A percentile compares a stretch with the other conserved stretches of the same genome.
These are phyloP conservation scores for Cryptococcus hybrid DNA, from an alignment of 1,284 basidiomycete genomes.

Conservation along the genomic window DNA sequence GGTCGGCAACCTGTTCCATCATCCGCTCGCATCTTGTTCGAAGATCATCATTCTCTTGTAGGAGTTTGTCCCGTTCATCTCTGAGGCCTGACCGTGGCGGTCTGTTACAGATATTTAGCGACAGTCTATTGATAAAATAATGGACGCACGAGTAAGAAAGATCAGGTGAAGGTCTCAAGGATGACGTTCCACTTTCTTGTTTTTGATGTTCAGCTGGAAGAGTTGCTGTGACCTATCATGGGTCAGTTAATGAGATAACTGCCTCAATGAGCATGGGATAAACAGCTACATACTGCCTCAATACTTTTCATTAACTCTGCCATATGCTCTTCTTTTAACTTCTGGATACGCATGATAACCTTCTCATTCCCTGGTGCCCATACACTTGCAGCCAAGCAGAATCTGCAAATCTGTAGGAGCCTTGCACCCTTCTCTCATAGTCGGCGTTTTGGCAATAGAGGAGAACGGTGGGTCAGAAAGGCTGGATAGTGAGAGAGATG, in stretches of 20 bases:
- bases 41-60: slow-evolving; percentile 41
- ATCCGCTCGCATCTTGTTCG: slow-evolving; percentile 32
- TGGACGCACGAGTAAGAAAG: slow-evolving; percentile 12
- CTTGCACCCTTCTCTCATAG: slow-evolving; percentile 26
- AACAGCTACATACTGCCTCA: slow-evolving; percentile 33
- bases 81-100: slow-evolving; percentile 21
- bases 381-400: slow-evolving; percentile 39
- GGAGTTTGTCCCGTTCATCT: slow-evolving; percentile 38
- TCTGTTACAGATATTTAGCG: slow-evolving; percentile 4
- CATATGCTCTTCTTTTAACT: slow-evolving; percentile 41
- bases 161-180: slow-evolving; percentile 8
- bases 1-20: slow-evolving; percentile 41
- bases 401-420: slow-evolving; percentile 37
- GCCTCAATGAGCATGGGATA: neutral
- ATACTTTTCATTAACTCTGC: slow-evolving; percentile 48
- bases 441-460: slow-evolving; percentile 34
- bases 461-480: slow-evolving; percentile 45
- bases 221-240: slow-evolving; percentile 31
- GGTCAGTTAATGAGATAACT: neutral
- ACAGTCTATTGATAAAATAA: neutral
- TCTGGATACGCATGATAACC: slow-evolving; percentile 45
- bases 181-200: slow-evolving; percentile 6
- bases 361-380: slow-evolving; percentile 45
- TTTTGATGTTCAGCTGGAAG: slow-evolving; percentile 24
- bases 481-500: slow-evolving; percentile 30